These are phyloP conservation scores for Leccinum variicolor DNA, from an alignment of 768 basidiomycete genomes.

Conservation along the genomic window DNA sequence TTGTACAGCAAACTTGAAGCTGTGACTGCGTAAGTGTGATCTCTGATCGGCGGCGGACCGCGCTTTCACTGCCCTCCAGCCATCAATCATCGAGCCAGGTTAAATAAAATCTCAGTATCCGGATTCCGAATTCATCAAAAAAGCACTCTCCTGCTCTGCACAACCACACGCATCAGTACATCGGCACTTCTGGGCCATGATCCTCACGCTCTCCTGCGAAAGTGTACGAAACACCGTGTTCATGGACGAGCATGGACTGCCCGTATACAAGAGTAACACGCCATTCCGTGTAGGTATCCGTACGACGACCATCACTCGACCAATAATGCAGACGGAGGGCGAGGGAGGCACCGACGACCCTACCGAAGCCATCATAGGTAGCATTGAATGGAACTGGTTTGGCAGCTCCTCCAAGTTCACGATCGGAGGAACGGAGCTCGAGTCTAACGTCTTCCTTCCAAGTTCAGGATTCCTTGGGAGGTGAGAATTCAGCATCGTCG, in stretches of 20 bases:
- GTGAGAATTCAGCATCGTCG: slow-evolving; percentile 1
- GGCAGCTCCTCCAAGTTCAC: slow-evolving; percentile 29
- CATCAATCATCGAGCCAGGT: not conserved
- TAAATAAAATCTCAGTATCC: not conserved
- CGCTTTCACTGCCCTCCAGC: not conserved
- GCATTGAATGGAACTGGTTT: slow-evolving; percentile 24
- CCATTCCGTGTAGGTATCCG: slow-evolving; percentile 17
- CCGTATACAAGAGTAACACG: slow-evolving; percentile 24
- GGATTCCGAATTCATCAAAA: not conserved
- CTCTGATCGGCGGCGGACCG: too few relatives aligned
- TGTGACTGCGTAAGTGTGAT: too few relatives aligned
- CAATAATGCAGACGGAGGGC: not conserved
- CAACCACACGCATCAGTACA: not conserved
- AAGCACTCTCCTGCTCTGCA: not conserved
- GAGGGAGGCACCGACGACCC: not conserved
- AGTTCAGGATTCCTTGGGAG: slow-evolving; percentile 14
- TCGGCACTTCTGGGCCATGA: slow-evolving; percentile 12
- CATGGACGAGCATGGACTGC: slow-evolving; percentile 24
- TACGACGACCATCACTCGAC: slow-evolving; percentile 19
- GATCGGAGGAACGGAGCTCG: slow-evolving; percentile 24
- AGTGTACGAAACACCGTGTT: slow-evolving; percentile 24
- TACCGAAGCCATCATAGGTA: too few relatives aligned
- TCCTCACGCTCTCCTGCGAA: slow-evolving; percentile 23
- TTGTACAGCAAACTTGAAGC: not conserved
- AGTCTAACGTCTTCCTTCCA: slow-evolving; percentile 24